A percentile compares a stretch with the other conserved stretches of the same genome.
These are phyloP conservation scores for Tricholoma hemisulphureum DNA, from an alignment of 768 basidiomycete species.

Conservation along the genomic window DNA sequence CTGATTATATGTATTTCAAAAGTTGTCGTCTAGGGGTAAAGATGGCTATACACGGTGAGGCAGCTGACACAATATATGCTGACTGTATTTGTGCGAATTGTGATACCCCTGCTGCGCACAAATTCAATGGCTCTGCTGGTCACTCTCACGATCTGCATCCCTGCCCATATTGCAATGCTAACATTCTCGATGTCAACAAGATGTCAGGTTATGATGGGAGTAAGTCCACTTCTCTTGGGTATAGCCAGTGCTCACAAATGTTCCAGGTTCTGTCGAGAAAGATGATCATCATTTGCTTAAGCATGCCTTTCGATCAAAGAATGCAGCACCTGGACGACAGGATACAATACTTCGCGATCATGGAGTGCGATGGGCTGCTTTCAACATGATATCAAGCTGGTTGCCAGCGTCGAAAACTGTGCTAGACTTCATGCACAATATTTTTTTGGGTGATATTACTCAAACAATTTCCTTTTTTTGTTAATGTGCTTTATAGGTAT, in stretches of 20 bases:
- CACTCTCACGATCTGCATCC: constrained; percentile 26
- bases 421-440: constrained; percentile 32
- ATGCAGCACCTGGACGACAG: constrained; percentile 7
- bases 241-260: neutral
- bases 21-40: constrained; percentile 16
- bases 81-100: constrained; percentile 26
- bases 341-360: constrained; percentile 17
- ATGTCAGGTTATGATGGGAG: constrained; percentile 5
- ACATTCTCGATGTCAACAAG: constrained; percentile 19
- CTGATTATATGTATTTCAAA: too few relatives aligned
- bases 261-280: neutral
- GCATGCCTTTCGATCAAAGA: constrained; percentile 10
- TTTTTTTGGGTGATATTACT: constrained; percentile 22
- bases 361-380: constrained; percentile 20
- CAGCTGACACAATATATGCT: constrained; percentile 17
- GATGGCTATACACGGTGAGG: constrained; percentile 24
- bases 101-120: constrained; percentile 26
- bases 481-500: too few relatives aligned
- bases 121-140: constrained; percentile 24
- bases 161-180: constrained; percentile 23
- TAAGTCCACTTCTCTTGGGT: neutral
- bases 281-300: constrained; percentile 17
- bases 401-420: constrained; percentile 19
- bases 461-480: too few relatives aligned
- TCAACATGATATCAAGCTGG: constrained; percentile 29